phyloP scores from a whole-genome alignment of 768 basidiomycete species.

The Boletus fagicola region DNA sequence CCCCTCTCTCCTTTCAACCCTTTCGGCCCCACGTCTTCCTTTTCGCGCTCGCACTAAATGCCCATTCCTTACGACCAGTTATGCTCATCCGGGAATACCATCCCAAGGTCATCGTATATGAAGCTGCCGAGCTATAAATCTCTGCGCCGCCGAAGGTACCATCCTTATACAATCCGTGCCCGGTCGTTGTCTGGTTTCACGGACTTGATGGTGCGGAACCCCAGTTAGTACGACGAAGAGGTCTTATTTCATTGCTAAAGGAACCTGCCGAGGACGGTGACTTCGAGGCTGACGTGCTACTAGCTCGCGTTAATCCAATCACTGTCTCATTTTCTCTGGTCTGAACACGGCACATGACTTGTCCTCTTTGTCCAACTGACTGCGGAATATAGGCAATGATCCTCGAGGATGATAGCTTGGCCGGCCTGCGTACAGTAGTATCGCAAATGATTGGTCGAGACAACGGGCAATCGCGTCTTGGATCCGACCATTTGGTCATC shows the following conservation, averaged over 20 bases:
- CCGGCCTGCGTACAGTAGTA: conserved; percentile 18
- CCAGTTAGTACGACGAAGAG: not conserved
- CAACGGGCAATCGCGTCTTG: conserved; percentile 10
- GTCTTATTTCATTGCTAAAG: conserved; percentile 13
- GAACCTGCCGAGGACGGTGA: conserved; percentile 13
- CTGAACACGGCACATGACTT: not conserved
- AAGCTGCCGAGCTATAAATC: conserved; percentile 25
- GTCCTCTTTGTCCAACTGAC: conserved; percentile 7
- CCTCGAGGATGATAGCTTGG: conserved; percentile 23
- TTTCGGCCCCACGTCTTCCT: not conserved
- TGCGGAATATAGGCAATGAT: conserved; percentile 2
- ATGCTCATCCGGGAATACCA: conserved; percentile 7
- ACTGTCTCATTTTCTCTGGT: conserved; percentile 17
- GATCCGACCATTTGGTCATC: conserved; percentile 22
- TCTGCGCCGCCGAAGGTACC: conserved; percentile 19
- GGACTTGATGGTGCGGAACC: conserved; percentile 12
- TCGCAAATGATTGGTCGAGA: conserved; percentile 21
- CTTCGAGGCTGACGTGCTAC: conserved; percentile 3
- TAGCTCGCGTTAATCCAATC: not conserved
- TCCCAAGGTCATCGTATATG: conserved; percentile 11
- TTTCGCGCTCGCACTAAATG: conserved; percentile 12
- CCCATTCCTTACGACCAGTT: conserved; percentile 21
- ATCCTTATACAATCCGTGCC: conserved; percentile 17
- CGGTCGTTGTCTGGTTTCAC: not conserved
- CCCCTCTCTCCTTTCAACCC: not conserved